phyloP scores from a whole-genome alignment of 2,329 filamentous ascomycete species.

The Colletotrichum higginsianum region DNA sequence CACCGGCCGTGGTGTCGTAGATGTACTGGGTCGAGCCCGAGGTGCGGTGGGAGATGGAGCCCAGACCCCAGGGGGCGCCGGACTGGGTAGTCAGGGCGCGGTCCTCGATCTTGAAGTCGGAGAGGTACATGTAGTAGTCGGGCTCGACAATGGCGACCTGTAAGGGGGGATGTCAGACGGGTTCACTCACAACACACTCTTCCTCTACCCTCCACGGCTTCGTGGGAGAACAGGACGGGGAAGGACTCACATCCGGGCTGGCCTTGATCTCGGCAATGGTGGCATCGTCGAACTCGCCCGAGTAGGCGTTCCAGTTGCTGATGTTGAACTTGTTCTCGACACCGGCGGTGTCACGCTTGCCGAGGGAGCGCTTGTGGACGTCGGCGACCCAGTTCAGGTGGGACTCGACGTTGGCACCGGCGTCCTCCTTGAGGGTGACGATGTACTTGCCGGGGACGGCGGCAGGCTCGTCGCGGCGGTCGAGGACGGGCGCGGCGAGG shows the following conservation, averaged over 20 bases:
- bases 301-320: constrained; percentile 59
- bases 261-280: constrained; percentile 58
- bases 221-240: no score
- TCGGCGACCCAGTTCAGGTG: constrained; percentile 50
- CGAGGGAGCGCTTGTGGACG: constrained; percentile 52
- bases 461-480: constrained; percentile 51
- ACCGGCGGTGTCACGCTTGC: constrained; percentile 48
- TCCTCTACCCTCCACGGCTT: constrained; percentile 41
- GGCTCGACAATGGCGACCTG: constrained; percentile 54
- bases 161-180: neutral
- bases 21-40: constrained; percentile 54
- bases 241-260: constrained; percentile 53
- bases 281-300: constrained; percentile 57
- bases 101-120: constrained; percentile 45
- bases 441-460: constrained; percentile 60
- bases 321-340: constrained; percentile 45
- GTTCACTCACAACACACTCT: neutral
- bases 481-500: constrained; percentile 43
- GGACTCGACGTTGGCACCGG: constrained; percentile 47
- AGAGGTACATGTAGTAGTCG: constrained; percentile 48
- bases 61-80: constrained; percentile 60
- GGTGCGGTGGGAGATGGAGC: constrained; percentile 59
- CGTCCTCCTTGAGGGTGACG: constrained; percentile 59
- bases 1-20: constrained; percentile 59
- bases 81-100: constrained; percentile 51